Percentiles rank a stretch among this genome's conserved stretches.
These are phyloP conservation scores for Heritiera fomes DNA, from an alignment of 345 rosid genomes.

Conservation along the genomic window DNA sequence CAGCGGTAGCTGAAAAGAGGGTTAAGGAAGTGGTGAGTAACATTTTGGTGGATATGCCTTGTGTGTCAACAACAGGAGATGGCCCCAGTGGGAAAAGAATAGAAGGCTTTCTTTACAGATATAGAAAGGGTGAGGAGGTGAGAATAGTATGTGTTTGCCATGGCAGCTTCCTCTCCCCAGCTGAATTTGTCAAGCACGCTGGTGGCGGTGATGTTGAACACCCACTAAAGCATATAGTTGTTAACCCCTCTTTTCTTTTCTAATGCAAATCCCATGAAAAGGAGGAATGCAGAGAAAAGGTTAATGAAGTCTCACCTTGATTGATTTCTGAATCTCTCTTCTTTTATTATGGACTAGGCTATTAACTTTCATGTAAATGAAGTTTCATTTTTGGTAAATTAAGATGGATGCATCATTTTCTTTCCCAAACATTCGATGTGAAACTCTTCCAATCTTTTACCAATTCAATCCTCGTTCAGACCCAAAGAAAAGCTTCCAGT, in stretches of 20 bases:
- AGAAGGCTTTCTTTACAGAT: conserved; percentile 80
- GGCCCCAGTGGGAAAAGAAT: conserved; percentile 74
- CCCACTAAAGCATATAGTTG: conserved; percentile 81
- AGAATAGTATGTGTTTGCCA: conserved; percentile 88
- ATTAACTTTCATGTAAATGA: neutral
- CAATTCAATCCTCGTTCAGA: neutral
- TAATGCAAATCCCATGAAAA: conserved; percentile 3
- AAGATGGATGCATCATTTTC: conserved; percentile 3
- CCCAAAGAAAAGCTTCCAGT: neutral
- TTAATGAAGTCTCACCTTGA: conserved; percentile 7
- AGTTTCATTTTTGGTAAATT: conserved; percentile 12
- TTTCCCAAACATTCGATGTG: neutral
- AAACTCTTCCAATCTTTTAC: neutral
- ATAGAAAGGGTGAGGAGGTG: conserved; percentile 73
- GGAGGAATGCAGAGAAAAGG: conserved; percentile 11
- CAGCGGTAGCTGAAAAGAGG: conserved; percentile 8
- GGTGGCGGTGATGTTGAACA: conserved; percentile 68
- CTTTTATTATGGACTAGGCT: conserved; percentile 17
- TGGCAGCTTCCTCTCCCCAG: conserved; percentile 77
- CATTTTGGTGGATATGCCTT: conserved; percentile 79
- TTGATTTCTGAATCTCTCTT: neutral
- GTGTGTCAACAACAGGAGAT: conserved; percentile 75
- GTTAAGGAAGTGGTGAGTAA: conserved; percentile 34
- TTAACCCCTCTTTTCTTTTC: conserved; percentile 54
- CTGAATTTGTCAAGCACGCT: conserved; percentile 84